phyloP scores from a whole-genome alignment of 345 rosid genomes.

The Acer negundo region DNA sequence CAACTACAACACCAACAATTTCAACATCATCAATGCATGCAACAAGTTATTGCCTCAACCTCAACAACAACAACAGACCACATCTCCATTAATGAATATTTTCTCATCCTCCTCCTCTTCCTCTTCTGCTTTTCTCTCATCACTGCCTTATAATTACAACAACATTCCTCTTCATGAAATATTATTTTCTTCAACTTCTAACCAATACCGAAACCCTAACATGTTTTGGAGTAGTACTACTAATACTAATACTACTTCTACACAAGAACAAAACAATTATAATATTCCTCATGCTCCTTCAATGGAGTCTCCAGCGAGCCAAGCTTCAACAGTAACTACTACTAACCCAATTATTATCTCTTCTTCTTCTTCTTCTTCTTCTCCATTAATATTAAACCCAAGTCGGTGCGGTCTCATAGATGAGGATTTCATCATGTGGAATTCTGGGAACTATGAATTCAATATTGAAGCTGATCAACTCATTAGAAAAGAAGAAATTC shows the following conservation, averaged over 20 bases:
- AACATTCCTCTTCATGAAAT: background rate
- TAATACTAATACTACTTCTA: background rate
- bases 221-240: background rate
- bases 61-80: background rate
- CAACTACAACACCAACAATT: background rate
- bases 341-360: background rate
- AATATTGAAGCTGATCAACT: background rate
- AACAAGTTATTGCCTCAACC: background rate
- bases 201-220: conserved; percentile 32
- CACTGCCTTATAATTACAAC: conserved; percentile 12
- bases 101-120: background rate
- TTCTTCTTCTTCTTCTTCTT: background rate
- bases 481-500: conserved; percentile 3
- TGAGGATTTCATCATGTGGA: conserved; percentile 33
- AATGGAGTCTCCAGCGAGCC: conserved; percentile 5
- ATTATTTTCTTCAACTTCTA: conserved; percentile 9
- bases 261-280: background rate
- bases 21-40: conserved; percentile 1
- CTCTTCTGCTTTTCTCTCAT: conserved; percentile 21
- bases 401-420: conserved; percentile 27
- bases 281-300: conserved; percentile 1
- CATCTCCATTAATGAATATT: background rate
- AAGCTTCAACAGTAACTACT: conserved; percentile 2
- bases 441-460: conserved; percentile 10
- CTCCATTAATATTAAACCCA: conserved; percentile 9